These are phyloP conservation scores for Aspergillus japonicus DNA, from an alignment of 2,329 filamentous ascomycete species.

Conservation along the genomic window DNA sequence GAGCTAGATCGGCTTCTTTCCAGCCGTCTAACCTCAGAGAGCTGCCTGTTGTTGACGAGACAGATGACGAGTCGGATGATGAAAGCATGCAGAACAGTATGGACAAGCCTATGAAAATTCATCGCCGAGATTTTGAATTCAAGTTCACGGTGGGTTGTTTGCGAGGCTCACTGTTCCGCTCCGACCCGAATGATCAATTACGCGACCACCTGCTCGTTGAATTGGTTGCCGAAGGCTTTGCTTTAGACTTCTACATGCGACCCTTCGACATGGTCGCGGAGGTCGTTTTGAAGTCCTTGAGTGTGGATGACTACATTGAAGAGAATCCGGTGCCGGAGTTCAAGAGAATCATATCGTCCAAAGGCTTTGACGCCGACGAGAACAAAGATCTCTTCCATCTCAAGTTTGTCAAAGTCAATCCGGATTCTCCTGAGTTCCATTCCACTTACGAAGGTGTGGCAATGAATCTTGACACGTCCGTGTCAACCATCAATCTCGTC, in stretches of 20 bases:
- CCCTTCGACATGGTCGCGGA: slow-evolving; percentile 92
- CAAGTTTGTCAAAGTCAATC: slow-evolving; percentile 87
- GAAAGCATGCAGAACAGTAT: slow-evolving; percentile 55
- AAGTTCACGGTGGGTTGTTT: slow-evolving; percentile 94
- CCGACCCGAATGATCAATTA: slow-evolving; percentile 73
- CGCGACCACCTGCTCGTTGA: slow-evolving; percentile 84
- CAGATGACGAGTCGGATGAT: slow-evolving; percentile 59
- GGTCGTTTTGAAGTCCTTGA: slow-evolving; percentile 80
- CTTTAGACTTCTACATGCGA: slow-evolving; percentile 81
- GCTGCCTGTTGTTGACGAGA: slow-evolving; percentile 75
- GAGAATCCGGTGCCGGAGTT: slow-evolving; percentile 84
- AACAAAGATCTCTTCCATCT: slow-evolving; percentile 80
- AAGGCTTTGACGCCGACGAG: slow-evolving; percentile 66
- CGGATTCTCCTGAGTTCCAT: slow-evolving; percentile 88
- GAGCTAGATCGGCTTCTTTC: slow-evolving; percentile 68
- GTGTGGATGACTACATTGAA: slow-evolving; percentile 91
- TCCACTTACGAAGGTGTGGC: slow-evolving; percentile 89
- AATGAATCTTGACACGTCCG: slow-evolving; percentile 83
- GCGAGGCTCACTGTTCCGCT: slow-evolving; percentile 86
- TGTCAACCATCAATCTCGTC: slow-evolving; percentile 94
- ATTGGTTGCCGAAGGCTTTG: slow-evolving; percentile 84
- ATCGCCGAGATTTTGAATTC: slow-evolving; percentile 92
- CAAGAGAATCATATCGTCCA: slow-evolving; percentile 95
- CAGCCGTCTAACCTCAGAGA: slow-evolving; percentile 69
- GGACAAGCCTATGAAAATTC: slow-evolving; percentile 63